These are phyloP conservation scores for Paramarasmius palmivorus DNA, from an alignment of 1,284 basidiomycete genomes.

Conservation along the genomic window DNA sequence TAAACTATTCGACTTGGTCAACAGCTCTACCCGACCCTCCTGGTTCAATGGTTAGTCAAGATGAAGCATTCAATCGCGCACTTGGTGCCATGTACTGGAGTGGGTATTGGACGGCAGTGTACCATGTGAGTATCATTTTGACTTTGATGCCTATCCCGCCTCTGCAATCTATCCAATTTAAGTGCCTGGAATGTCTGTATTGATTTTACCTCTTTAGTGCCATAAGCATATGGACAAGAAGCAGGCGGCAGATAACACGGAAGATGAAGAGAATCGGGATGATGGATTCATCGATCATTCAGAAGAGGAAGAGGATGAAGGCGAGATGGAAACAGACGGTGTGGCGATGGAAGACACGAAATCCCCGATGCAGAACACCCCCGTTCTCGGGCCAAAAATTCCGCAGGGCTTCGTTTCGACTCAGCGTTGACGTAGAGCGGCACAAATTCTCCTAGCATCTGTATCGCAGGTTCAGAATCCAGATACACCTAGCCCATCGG, in stretches of 20 bases:
- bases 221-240: constrained; percentile 20
- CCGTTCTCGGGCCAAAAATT: neutral
- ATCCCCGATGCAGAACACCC: neutral
- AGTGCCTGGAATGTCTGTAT: constrained; percentile 10
- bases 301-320: constrained; percentile 17
- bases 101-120: constrained; percentile 82
- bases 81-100: constrained; percentile 79
- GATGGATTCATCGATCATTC: constrained; percentile 16
- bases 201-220: constrained; percentile 18
- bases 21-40: constrained; percentile 27
- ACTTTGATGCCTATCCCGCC: too few species aligned
- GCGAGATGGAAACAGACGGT: constrained; percentile 23
- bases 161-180: neutral
- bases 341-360: constrained; percentile 24
- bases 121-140: constrained; percentile 52
- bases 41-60: constrained; percentile 49
- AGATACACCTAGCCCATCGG: too few species aligned
- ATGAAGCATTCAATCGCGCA: constrained; percentile 75
- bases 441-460: neutral
- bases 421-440: constrained; percentile 29
- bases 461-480: neutral
- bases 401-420: constrained; percentile 33
- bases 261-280: constrained; percentile 14
- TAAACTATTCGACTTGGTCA: constrained; percentile 15
- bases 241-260: constrained; percentile 14